These are phyloP conservation scores for Darksidea phi DNA, from an alignment of 495 filamentous ascomycete genomes.

Conservation along the genomic window DNA sequence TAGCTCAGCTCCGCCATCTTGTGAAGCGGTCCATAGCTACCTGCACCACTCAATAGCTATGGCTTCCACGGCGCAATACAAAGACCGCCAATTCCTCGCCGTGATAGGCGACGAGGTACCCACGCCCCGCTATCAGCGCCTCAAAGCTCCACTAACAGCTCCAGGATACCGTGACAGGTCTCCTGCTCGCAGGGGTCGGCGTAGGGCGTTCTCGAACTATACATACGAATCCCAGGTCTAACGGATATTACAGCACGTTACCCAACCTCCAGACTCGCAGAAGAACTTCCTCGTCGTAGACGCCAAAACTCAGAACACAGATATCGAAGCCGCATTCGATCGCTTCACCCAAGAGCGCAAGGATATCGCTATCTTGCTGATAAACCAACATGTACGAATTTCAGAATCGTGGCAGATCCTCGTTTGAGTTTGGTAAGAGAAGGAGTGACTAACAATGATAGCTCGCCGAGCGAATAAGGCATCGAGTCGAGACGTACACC, in stretches of 20 bases:
- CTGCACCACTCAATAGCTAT: slow-evolving; percentile 37
- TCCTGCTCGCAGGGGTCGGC: slow-evolving; percentile 91
- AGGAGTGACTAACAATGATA: slow-evolving; percentile 40
- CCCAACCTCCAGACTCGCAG: slow-evolving; percentile 74
- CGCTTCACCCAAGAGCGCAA: slow-evolving; percentile 83
- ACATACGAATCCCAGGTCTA: not conserved
- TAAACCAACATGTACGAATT: slow-evolving; percentile 90
- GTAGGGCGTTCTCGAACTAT: slow-evolving; percentile 55
- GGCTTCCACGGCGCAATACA: slow-evolving; percentile 58
- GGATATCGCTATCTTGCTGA: slow-evolving; percentile 92
- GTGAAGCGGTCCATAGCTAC: slow-evolving; percentile 4
- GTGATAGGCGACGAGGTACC: slow-evolving; percentile 94
- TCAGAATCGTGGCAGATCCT: not conserved
- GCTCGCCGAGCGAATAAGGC: slow-evolving; percentile 91
- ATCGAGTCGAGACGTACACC: slow-evolving; percentile 71
- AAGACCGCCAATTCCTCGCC: slow-evolving; percentile 93
- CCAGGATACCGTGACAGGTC: slow-evolving; percentile 88
- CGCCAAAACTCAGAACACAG: slow-evolving; percentile 78
- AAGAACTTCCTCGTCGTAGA: slow-evolving; percentile 99
- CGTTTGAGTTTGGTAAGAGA: not conserved
- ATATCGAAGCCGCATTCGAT: slow-evolving; percentile 90
- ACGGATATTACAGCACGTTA: slow-evolving; percentile 64
- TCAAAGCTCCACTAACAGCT: slow-evolving; percentile 1
- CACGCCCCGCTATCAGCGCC: not conserved
- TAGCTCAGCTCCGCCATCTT: slow-evolving; percentile 2